These are phyloP conservation scores for Tetrahymena borealis DNA, from an alignment of 73 alveolate species.

Conservation along the genomic window DNA sequence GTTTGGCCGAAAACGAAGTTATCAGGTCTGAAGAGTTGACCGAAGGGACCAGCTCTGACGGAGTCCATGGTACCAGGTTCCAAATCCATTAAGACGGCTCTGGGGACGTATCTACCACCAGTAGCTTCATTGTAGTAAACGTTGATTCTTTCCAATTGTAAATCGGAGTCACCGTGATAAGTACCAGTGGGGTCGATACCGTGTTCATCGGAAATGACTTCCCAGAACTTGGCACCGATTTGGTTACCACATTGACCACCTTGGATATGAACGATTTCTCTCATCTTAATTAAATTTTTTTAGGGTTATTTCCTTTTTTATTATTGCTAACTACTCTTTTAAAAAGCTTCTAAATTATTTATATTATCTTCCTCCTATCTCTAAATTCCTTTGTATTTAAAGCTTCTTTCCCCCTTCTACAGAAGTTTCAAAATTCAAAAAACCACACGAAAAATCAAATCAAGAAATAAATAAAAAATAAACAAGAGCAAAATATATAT, in stretches of 20 bases:
- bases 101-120: conserved; percentile 97
- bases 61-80: conserved; percentile 99
- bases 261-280: conserved; percentile 97
- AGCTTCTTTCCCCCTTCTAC: conserved; percentile 5
- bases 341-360: not conserved
- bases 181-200: conserved; percentile 99
- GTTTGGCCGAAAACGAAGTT: conserved; percentile 96
- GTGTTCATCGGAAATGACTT: conserved; percentile 98
- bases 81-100: conserved; percentile 97
- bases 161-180: conserved; percentile 97
- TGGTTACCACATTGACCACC: conserved; percentile 99
- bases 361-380: conserved; percentile 3
- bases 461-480: not conserved
- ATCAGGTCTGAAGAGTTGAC: conserved; percentile 99
- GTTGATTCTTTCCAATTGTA: conserved; percentile 85
- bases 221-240: conserved; percentile 99
- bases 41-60: conserved; percentile 96
- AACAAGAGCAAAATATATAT: not conserved
- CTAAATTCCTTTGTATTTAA: not conserved
- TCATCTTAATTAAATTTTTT: conserved; percentile 54
- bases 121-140: conserved; percentile 98
- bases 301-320: conserved; percentile 3
- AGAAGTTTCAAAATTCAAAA: not conserved
- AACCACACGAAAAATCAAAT: not conserved
- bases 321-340: not conserved